Evolutionary conservation across 805 yeast species (phyloP).

Genomic region (Ogataea polymorpha): DNA sequence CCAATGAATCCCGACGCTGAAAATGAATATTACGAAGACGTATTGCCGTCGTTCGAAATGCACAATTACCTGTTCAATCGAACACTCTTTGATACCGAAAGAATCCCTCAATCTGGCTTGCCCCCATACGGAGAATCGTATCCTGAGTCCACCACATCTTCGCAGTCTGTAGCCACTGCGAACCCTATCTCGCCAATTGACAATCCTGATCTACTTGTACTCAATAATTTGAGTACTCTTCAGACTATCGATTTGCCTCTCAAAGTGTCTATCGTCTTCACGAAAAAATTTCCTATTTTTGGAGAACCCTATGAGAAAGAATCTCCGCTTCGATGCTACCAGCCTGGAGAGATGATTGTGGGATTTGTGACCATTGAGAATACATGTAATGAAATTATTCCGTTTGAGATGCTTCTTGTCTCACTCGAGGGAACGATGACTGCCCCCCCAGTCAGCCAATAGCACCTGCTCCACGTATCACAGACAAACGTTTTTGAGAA

Average conservation of each 20-base stretch:
- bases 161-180: background rate
- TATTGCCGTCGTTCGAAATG: slow-evolving; percentile 69
- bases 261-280: slow-evolving; percentile 31
- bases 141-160: background rate
- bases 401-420: slow-evolving; percentile 62
- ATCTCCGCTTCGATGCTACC: slow-evolving; percentile 47
- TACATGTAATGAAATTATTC: slow-evolving; percentile 37
- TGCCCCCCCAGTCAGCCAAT: slow-evolving; percentile 12
- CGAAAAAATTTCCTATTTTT: slow-evolving; percentile 38
- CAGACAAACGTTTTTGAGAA: slow-evolving; percentile 39
- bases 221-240: slow-evolving; percentile 29
- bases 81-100: slow-evolving; percentile 17
- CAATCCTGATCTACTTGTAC: slow-evolving; percentile 22
- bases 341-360: slow-evolving; percentile 63
- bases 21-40: slow-evolving; percentile 36
- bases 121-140: slow-evolving; percentile 19
- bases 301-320: slow-evolving; percentile 27
- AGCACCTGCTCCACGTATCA: slow-evolving; percentile 8
- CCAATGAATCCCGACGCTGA: background rate
- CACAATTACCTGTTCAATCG: slow-evolving; percentile 41
- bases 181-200: slow-evolving; percentile 16
- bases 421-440: slow-evolving; percentile 51
- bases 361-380: slow-evolving; percentile 52
- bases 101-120: slow-evolving; percentile 8
- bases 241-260: slow-evolving; percentile 27